Evolutionary conservation across 441 rosid species (phyloP), one percentile per base, ranked within the genome.

Genomic region (Daphne laureola): DNA sequence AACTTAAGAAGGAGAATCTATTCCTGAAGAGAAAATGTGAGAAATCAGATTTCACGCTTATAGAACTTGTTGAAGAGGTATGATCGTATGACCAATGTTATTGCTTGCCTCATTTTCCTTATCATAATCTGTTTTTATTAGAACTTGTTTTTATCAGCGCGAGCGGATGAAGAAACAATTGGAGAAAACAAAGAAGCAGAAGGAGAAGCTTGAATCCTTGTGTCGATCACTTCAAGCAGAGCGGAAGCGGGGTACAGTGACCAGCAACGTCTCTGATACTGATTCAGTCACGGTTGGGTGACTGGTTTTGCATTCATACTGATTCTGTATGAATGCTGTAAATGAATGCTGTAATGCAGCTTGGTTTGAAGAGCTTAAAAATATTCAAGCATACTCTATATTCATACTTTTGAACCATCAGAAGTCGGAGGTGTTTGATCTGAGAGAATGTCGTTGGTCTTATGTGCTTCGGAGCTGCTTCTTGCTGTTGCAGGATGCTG

Each of bases 151-250:
- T n/a, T 17, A 48, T 49, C 75, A 91, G 96, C 90, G 91, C 8
- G 96, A 91, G 58, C 70, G 70, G 53, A 13, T 76, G 75, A 91
- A 86, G 83, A 84, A 82, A 67, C 87, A 70, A 59, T 68, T 88
- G 68, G 87, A 86, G 83, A 91, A 84, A 75, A 77, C 82, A 23
- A 91, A 78, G 83, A 91, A 91, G 48, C 98, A 91, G 74, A 91
- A 91, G 70, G 93, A 86, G 38, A 86, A 82, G 73, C 85, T 88
- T 43, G 98, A 91, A 72, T 86, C 91, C 1, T 71, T 91, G 54
- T 91, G 96, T 73, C 77, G 98, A 55, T 82, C 95, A 12, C 95
- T 91, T 63, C 98, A 86, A 67, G 91, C 93, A 3, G 91, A 91
- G 71, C 78, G 96, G 77, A 91, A 82, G 65, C 93, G 75, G 61